These are phyloP conservation scores for Thalia dealbata DNA, from an alignment of 176 grass and related monocot genomes.

Conservation along the genomic window DNA sequence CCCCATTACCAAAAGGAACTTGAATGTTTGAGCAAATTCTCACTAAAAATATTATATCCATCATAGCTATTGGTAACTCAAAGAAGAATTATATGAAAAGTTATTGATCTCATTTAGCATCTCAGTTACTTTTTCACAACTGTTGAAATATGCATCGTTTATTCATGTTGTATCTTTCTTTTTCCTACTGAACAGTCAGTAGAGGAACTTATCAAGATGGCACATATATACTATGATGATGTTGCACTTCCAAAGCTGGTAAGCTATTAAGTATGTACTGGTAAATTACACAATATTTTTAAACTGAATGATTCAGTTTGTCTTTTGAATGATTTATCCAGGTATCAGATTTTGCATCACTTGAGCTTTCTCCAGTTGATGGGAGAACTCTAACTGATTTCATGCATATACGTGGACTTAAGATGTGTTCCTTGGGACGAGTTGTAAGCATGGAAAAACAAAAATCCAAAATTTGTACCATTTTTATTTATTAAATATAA, in stretches of 20 bases:
- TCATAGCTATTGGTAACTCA: not conserved
- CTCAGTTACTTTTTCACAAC: not conserved
- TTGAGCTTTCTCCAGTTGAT: slow-evolving; percentile 98
- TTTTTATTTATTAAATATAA: not conserved
- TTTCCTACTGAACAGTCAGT: slow-evolving; percentile 42
- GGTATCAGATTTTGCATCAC: slow-evolving; percentile 99
- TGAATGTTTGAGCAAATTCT: too few species aligned
- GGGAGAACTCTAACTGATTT: slow-evolving; percentile 97
- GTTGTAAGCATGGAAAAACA: slow-evolving; percentile 42
- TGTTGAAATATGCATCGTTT: too few species aligned
- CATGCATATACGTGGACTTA: slow-evolving; percentile 95
- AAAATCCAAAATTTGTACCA: not conserved
- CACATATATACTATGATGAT: slow-evolving; percentile 79
- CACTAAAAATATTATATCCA: too few species aligned
- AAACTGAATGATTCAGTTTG: not conserved
- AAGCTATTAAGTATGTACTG: slow-evolving; percentile 17
- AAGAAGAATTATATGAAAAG: not conserved
- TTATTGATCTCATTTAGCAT: not conserved
- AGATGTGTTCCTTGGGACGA: slow-evolving; percentile 75
- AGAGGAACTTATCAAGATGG: slow-evolving; percentile 82
- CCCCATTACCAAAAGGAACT: too few species aligned
- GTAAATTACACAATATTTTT: not conserved
- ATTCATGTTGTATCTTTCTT: not conserved
- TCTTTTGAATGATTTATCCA: slow-evolving; percentile 15
- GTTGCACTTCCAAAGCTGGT: slow-evolving; percentile 95